phyloP scores from a whole-genome alignment of 2,329 filamentous ascomycete species.

The Penicillium sp. region DNA sequence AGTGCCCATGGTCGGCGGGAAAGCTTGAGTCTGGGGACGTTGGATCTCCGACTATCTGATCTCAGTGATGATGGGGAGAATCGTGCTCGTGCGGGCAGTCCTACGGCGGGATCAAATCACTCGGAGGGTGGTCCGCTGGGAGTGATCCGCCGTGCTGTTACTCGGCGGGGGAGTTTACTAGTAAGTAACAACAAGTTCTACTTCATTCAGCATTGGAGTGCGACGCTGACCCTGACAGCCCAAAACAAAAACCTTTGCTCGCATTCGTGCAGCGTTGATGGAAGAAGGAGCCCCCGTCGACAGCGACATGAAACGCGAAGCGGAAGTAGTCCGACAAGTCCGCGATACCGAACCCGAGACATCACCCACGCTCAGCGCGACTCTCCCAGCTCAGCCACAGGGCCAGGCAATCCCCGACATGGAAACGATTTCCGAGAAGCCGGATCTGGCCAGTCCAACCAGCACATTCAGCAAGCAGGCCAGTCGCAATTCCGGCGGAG shows the following conservation, averaged over 20 bases:
- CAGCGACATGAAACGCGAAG: slow-evolving; percentile 85
- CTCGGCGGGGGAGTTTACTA: slow-evolving; percentile 83
- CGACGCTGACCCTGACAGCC: too few species aligned
- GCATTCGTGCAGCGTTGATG: slow-evolving; percentile 84
- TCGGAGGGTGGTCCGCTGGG: slow-evolving; percentile 65
- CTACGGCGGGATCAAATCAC: slow-evolving; percentile 36
- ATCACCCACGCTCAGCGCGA: slow-evolving; percentile 44
- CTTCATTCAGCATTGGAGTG: too few species aligned
- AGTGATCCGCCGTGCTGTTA: slow-evolving; percentile 82
- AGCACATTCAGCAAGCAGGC: slow-evolving; percentile 77
- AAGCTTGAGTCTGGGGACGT: slow-evolving; percentile 87
- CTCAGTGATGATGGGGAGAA: slow-evolving; percentile 79
- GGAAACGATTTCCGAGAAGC: slow-evolving; percentile 29
- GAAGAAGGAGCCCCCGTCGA: slow-evolving; percentile 90
- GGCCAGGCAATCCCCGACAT: slow-evolving; percentile 7
- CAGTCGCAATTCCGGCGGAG: slow-evolving; percentile 71
- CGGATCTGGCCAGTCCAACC: slow-evolving; percentile 51
- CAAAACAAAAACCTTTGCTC: slow-evolving; percentile 93
- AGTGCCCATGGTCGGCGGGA: slow-evolving; percentile 69
- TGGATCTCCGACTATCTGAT: slow-evolving; percentile 79
- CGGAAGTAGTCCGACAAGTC: slow-evolving; percentile 93
- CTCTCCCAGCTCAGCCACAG: slow-evolving; percentile 52
- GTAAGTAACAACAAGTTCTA: slow-evolving; percentile 56
- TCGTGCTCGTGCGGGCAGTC: slow-evolving; percentile 40
- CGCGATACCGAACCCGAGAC: slow-evolving; percentile 78